Conservation (phyloP, 306 rosid species). For the Trifolium subterraneum region DNA sequence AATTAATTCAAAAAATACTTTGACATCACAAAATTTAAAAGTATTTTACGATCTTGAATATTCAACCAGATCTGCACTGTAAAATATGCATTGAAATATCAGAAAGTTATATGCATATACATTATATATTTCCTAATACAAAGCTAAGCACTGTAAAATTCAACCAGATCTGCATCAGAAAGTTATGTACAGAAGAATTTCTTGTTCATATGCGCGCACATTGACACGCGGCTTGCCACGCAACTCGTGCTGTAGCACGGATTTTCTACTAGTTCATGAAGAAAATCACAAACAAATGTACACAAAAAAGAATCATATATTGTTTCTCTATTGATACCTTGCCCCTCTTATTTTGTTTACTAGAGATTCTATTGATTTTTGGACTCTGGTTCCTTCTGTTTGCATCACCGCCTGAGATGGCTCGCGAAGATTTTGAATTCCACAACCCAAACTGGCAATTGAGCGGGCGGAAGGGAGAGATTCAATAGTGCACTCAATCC, state of each 20-base stretch:
- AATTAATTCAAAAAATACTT: too few relatives aligned
- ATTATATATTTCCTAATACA: slow-evolving; percentile 6
- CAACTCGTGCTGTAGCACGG: too few relatives aligned
- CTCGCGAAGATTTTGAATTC: slow-evolving; percentile 62
- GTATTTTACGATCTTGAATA: too few relatives aligned
- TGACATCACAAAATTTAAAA: too few relatives aligned
- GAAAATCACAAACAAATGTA: too few relatives aligned
- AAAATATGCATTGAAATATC: too few relatives aligned
- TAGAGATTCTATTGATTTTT: slow-evolving; percentile 60
- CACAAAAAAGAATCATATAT: too few relatives aligned
- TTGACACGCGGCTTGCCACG: too few relatives aligned
- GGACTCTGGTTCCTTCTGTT: slow-evolving; percentile 63
- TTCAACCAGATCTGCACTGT: too few relatives aligned
- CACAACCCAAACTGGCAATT: slow-evolving; percentile 78
- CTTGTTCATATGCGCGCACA: background rate
- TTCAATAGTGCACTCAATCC: slow-evolving; percentile 65
- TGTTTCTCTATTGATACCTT: slow-evolving; percentile 50
- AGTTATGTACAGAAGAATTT: slow-evolving; percentile 47
- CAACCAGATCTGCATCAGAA: background rate
- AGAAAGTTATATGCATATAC: background rate
- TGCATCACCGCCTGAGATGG: slow-evolving; percentile 54
- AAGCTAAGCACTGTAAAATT: background rate
- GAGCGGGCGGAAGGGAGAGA: slow-evolving; percentile 72
- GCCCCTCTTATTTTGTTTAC: slow-evolving; percentile 58
- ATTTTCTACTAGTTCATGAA: too few relatives aligned